Evolutionary conservation across 1,139 yeast genomes (phyloP), one percentile per base, ranked within the genome.

Genomic region (Yamadazyma taylorii): DNA sequence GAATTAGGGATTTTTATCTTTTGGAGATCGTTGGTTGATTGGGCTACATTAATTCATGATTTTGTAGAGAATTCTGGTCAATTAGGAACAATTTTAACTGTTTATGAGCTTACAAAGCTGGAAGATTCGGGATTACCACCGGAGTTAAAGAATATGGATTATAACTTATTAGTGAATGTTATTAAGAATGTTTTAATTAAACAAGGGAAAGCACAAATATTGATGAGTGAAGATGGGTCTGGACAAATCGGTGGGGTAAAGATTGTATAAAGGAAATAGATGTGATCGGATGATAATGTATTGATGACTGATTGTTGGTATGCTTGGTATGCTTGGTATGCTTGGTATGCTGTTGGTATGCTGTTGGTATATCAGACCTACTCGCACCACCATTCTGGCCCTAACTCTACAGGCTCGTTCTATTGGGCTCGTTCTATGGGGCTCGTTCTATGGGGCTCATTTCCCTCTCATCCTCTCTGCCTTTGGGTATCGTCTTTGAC

Each of bases 101-200:
- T 89, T 8, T 90, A 85, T 60, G 98, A 92, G 58, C 60, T 92
- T 32, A 67, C 77, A 0, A 75, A 78, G 43, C 85, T 87, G 51
- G 73, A 67, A 33, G 95, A 85, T 26, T 62, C 75, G 30, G 77
- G 80, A 1, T 51, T 63, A 3, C 71, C 73, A 2, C 78, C 77
- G 46, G 81, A 76, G 30, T 79, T 90, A 48, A 70, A 72, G 40
- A 78, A 78, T 24, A 71, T 89, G 53, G 89, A 87, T 50, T 72
- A 77, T 32, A 56, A 59, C 11, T 56, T 88, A 17, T 61, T 89
- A 42, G 68, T 73, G 14, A 66, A 66, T 43, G 79, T 83, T 3
- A 56, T 88, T 21, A 61, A 55, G 41, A 78, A 75, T 25, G 69
- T 73, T 2, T 62, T 90, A 47, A 82, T 79, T 14, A 79, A 78